phyloP scores from a whole-genome alignment of 106 monocot genomes.

The Allium sativum region DNA sequence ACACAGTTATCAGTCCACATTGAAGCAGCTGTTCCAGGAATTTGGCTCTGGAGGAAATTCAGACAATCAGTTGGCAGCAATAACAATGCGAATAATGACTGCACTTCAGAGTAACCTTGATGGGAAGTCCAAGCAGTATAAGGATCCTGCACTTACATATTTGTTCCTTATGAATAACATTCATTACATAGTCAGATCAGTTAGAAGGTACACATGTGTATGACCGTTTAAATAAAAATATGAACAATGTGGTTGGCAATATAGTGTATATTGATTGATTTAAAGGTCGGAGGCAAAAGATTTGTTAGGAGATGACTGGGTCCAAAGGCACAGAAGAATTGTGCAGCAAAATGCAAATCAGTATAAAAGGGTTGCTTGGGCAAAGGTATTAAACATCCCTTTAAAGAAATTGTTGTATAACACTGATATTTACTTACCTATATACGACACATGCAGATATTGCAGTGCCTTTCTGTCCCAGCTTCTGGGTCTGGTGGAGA shows the following conservation, averaged over 20 bases:
- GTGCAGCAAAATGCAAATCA: constrained; percentile 52
- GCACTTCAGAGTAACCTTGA: constrained; percentile 66
- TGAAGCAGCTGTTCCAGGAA: constrained; percentile 81
- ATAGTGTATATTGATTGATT: neutral
- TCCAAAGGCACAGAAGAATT: constrained; percentile 45
- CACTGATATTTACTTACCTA: neutral
- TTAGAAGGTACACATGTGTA: constrained; percentile 6
- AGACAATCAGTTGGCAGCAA: constrained; percentile 47
- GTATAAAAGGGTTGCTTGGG: constrained; percentile 44
- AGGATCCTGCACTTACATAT: constrained; percentile 50
- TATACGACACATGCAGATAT: constrained; percentile 16
- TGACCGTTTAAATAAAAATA: no score
- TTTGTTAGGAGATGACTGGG: constrained; percentile 51
- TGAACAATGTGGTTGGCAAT: no score
- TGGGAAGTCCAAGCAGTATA: constrained; percentile 68
- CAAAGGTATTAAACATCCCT: constrained; percentile 17
- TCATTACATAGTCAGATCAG: constrained; percentile 68
- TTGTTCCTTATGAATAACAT: constrained; percentile 76
- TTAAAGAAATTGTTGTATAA: neutral
- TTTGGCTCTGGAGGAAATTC: constrained; percentile 51
- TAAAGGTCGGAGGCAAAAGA: constrained; percentile 46
- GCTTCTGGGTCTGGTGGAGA: constrained; percentile 11
- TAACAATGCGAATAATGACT: constrained; percentile 76
- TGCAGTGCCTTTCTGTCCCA: constrained; percentile 33
- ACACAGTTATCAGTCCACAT: constrained; percentile 71